Conservation (phyloP, 345 rosid species). For the Eutrema yunnanense region DNA sequence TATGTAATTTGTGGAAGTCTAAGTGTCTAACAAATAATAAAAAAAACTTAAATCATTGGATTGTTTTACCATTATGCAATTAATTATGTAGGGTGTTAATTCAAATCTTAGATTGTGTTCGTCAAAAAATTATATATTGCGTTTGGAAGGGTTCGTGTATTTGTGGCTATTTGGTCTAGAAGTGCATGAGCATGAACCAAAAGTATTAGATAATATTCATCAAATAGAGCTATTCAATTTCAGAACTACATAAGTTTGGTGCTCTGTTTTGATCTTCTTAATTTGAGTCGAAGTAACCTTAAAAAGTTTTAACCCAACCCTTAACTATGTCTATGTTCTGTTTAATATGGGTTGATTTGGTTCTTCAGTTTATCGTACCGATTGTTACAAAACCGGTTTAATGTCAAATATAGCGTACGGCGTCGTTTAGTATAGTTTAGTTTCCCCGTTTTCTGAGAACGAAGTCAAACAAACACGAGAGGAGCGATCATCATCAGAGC, state of each 20-base stretch:
- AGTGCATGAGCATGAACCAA: not conserved
- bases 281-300: not conserved
- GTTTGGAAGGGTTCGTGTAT: too few relatives aligned
- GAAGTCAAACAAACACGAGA: not conserved
- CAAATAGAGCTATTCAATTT: not conserved
- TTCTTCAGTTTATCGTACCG: not conserved
- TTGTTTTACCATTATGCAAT: too few relatives aligned
- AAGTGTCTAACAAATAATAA: too few relatives aligned
- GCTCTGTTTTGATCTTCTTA: not conserved
- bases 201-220: not conserved
- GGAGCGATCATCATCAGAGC: constrained; percentile 14
- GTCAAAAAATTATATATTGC: too few relatives aligned
- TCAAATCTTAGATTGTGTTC: too few relatives aligned
- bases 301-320: not conserved
- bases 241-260: too few relatives aligned
- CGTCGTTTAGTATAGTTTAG: not conserved
- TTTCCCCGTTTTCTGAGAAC: not conserved
- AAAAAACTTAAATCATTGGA: too few relatives aligned
- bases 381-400: not conserved
- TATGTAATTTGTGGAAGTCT: too few relatives aligned
- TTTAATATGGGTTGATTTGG: not conserved
- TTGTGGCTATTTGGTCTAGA: too few relatives aligned
- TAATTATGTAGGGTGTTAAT: too few relatives aligned
- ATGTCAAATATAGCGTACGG: not conserved
- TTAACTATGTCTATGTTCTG: not conserved